Percentiles rank a stretch among this genome's conserved stretches.
phyloP scores from a whole-genome alignment of 148 eudicot genomes.

The Camellia granthamiana region DNA sequence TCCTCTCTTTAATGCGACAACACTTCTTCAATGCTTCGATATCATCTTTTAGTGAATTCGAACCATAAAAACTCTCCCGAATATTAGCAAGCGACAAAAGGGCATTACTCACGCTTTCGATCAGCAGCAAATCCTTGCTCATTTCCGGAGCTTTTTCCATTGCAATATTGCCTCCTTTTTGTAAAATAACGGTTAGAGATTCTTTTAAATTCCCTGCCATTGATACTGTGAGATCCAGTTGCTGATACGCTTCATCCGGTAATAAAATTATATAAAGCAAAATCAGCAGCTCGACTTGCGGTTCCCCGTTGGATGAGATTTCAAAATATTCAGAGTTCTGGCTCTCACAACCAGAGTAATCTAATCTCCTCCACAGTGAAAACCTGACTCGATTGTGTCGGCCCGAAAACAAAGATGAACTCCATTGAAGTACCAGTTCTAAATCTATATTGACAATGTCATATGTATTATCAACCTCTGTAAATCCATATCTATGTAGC shows the following conservation, averaged over 20 bases:
- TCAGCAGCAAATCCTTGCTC: conserved; percentile 47
- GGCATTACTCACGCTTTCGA: conserved; percentile 53
- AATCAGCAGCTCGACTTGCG: conserved; percentile 74
- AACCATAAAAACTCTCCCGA: conserved; percentile 68
- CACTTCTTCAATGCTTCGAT: conserved; percentile 35
- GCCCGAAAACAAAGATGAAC: conserved; percentile 58
- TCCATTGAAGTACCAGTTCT: conserved; percentile 76
- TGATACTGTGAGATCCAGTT: conserved; percentile 49
- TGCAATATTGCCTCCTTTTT: conserved; percentile 21
- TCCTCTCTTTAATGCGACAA: conserved; percentile 45
- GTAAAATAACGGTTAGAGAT: conserved; percentile 14
- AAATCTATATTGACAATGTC: conserved; percentile 82
- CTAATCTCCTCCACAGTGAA: conserved; percentile 71
- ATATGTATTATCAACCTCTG: conserved; percentile 66
- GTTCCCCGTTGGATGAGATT: conserved; percentile 72
- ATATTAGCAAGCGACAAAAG: conserved; percentile 62
- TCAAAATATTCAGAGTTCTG: conserved; percentile 84
- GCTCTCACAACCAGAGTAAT: conserved; percentile 60
- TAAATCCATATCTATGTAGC: conserved; percentile 92
- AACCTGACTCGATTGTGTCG: conserved; percentile 63
- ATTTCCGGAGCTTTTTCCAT: conserved; percentile 27
- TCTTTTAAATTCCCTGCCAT: conserved; percentile 21
- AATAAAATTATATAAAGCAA: conserved; percentile 59
- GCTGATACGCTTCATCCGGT: conserved; percentile 54
- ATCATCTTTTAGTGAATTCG: conserved; percentile 54